phyloP scores from a whole-genome alignment of 768 basidiomycete genomes.

The Podaxis sp. region DNA sequence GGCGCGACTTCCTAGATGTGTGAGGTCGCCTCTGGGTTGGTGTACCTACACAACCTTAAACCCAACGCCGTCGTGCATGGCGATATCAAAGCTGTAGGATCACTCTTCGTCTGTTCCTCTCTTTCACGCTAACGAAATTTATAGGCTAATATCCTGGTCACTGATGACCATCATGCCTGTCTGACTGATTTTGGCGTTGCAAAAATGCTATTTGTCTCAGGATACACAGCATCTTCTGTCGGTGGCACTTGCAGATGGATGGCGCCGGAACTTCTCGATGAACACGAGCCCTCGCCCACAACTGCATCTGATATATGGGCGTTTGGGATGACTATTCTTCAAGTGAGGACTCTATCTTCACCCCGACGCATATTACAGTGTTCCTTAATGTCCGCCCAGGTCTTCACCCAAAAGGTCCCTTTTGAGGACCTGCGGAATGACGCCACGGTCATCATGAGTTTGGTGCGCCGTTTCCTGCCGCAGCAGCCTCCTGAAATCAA shows the following conservation, averaged over 20 bases:
- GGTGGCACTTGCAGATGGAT: constrained; percentile 40
- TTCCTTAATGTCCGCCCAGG: constrained; percentile 1
- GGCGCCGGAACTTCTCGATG: constrained; percentile 32
- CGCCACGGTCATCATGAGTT: constrained; percentile 16
- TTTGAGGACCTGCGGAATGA: constrained; percentile 17
- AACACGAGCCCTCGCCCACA: constrained; percentile 21
- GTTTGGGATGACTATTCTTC: constrained; percentile 34
- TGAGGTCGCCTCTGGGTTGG: constrained; percentile 19
- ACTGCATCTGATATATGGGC: constrained; percentile 35
- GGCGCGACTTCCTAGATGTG: constrained; percentile 3
- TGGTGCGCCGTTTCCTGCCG: constrained; percentile 9
- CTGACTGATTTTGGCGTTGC: constrained; percentile 42
- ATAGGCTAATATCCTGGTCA: constrained; percentile 38
- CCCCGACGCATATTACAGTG: neutral
- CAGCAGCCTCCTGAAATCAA: constrained; percentile 12
- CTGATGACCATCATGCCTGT: constrained; percentile 29
- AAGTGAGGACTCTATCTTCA: constrained; percentile 24
- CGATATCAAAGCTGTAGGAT: constrained; percentile 36
- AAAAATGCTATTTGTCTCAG: constrained; percentile 31
- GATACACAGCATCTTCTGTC: constrained; percentile 34
- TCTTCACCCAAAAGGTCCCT: constrained; percentile 17
- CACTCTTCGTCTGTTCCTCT: neutral
- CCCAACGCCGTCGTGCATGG: constrained; percentile 31
- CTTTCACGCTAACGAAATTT: neutral
- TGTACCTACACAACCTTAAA: constrained; percentile 19